Evolutionary conservation across 305 asterid genomes (phyloP), one percentile per base, ranked within the genome.

Genomic region (Solanum chacoense): DNA sequence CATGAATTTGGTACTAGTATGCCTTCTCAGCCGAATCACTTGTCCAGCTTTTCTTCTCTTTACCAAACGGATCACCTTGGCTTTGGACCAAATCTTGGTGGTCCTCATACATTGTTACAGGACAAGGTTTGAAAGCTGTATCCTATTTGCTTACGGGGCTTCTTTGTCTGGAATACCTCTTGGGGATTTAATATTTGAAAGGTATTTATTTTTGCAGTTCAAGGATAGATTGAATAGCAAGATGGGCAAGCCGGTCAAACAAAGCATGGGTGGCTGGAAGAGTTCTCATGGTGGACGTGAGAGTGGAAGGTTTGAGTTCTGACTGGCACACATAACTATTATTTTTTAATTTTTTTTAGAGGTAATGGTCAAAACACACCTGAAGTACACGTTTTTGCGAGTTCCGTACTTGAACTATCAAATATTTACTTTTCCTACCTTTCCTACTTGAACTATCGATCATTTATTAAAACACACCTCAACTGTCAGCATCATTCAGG

Each of bases 51-150:
- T 63, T 91, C 92, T 91, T 79, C 67, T 72, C 88, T 87, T 90
- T 89, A 89, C 89, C 89, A 90, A 84, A 80, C 77, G 50, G 91
- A 91, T 88, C 90, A 84, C 73, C 94, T 84, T 90, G 91, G 91
- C 77, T 90, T 90, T 86, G 89, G 86, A 45, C 92, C 88, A 69
- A 90, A 91, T 86, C 71, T 90, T 31, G 85, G 84, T 89, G 84
- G 87, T 83, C 87, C 91, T 85, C 80, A 36, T 78, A 80, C 78
- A 85, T 80, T 75, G 85, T 86, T 89, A 88, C 90, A 74, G 79
- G 72, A 86, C 84, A 91, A 88, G 90, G 93, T 92, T 84, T 87
- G 37, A 59, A 18, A 28, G 26, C 72, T 86, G 40, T 85, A 37
- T 32, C 75, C 14, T 83, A 55, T 67, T 84, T 78, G 40, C 74